Percentiles rank a stretch among this genome's conserved stretches.
Evolutionary conservation across 2,329 filamentous ascomycete species (phyloP).

Genomic region (Escovopsis sp.): DNA sequence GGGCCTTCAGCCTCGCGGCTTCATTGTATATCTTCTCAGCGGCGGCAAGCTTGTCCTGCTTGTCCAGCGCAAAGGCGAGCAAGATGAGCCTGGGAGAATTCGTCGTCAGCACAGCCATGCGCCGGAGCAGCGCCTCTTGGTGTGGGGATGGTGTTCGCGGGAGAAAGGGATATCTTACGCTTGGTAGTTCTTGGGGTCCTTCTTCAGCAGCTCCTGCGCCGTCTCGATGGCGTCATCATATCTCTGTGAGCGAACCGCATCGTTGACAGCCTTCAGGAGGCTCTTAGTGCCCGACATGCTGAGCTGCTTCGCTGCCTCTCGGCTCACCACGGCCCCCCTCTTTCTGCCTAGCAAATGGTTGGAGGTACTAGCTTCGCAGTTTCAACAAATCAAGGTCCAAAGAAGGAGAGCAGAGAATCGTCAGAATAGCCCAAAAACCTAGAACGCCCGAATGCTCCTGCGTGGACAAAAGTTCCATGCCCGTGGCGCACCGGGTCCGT

Average conservation of each 20-base stretch:
- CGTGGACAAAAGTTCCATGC: not conserved
- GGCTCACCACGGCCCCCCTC: not conserved
- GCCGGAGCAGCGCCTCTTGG: conserved; percentile 2
- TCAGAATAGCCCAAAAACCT: not conserved
- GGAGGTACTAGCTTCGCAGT: too few relatives aligned
- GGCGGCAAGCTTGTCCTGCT: conserved; percentile 53
- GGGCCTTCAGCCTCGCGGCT: conserved; percentile 56
- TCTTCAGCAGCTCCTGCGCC: conserved; percentile 52
- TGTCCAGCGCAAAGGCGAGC: conserved; percentile 71
- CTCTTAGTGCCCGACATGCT: conserved; percentile 48
- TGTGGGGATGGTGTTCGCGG: not conserved
- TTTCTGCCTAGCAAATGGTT: too few relatives aligned
- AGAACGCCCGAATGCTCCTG: not conserved
- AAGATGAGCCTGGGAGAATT: conserved; percentile 53
- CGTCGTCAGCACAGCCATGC: too few relatives aligned
- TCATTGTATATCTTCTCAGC: conserved; percentile 63
- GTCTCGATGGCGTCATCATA: conserved; percentile 62
- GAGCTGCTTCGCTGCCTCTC: not conserved
- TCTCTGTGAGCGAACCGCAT: conserved; percentile 62
- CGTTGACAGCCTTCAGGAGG: conserved; percentile 66
- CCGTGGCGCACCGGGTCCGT: too few relatives aligned
- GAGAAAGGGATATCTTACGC: conserved; percentile 32
- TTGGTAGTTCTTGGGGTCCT: conserved; percentile 69
- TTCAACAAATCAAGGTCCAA: too few relatives aligned
- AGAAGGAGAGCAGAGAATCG: too few relatives aligned